Evolutionary conservation across 2,329 filamentous ascomycete genomes (phyloP).

Genomic region (Aspergillus persii): DNA sequence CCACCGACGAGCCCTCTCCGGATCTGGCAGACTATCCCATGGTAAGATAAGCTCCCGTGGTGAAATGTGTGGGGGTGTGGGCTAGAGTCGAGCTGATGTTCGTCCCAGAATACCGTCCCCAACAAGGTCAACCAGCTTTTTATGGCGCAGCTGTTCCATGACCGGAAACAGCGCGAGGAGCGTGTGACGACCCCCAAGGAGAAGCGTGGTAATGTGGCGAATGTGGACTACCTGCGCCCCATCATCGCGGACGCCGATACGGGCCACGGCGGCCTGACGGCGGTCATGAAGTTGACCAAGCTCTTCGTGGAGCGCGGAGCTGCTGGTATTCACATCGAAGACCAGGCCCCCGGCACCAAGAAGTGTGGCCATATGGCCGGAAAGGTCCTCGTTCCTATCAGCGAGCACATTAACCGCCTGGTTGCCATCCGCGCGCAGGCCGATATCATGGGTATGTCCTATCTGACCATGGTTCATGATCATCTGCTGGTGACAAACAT

Average conservation of each 20-base stretch:
- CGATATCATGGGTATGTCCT: conserved; percentile 82
- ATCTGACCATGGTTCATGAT: neutral
- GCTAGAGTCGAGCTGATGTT: conserved; percentile 12
- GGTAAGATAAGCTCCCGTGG: conserved; percentile 47
- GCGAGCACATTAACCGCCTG: conserved; percentile 95
- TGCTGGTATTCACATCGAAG: conserved; percentile 97
- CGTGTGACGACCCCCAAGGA: conserved; percentile 73
- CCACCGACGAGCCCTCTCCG: conserved; percentile 92
- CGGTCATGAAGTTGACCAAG: conserved; percentile 99
- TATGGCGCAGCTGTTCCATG: conserved; percentile 98
- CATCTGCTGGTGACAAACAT: neutral
- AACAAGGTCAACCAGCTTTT: conserved; percentile 98
- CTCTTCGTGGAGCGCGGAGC: conserved; percentile 95
- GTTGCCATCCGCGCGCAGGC: conserved; percentile 96
- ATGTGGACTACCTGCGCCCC: conserved; percentile 90
- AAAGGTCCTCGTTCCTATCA: conserved; percentile 94
- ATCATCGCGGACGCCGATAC: conserved; percentile 98
- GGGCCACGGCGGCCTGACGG: conserved; percentile 94
- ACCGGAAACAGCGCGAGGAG: conserved; percentile 97
- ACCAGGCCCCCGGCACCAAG: conserved; percentile 97
- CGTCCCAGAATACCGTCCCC: conserved; percentile 79
- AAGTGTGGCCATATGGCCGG: conserved; percentile 99
- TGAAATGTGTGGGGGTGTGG: too few relatives aligned
- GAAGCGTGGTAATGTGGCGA: conserved; percentile 69
- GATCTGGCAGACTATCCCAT: conserved; percentile 98